Evolutionary conservation across 2,329 filamentous ascomycete species (phyloP).

Genomic region (Fusarium phyllophilum): DNA sequence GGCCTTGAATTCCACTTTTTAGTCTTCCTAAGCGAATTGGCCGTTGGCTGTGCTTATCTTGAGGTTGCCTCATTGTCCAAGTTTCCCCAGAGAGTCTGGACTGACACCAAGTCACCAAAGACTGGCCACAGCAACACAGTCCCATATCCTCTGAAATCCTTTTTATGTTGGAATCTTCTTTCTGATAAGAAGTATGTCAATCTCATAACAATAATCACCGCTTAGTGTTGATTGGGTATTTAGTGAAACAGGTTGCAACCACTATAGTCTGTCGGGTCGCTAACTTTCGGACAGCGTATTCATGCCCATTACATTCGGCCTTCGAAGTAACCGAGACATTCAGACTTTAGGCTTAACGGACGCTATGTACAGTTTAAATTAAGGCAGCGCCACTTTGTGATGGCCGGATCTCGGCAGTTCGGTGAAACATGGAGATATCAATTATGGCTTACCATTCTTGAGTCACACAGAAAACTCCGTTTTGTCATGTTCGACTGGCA

Average conservation of each 20-base stretch:
- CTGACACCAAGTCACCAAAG: not conserved
- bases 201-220: too few species aligned
- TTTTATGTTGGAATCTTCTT: not conserved
- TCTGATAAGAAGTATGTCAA: too few species aligned
- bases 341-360: not conserved
- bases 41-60: not conserved
- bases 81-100: not conserved
- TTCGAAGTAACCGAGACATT: not conserved
- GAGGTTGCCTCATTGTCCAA: not conserved
- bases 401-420: not conserved
- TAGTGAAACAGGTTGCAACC: not conserved
- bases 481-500: rapidly evolving
- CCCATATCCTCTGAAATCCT: not conserved
- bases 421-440: not conserved
- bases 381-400: not conserved
- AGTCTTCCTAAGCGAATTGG: not conserved
- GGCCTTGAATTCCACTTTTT: not conserved
- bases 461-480: too few species aligned
- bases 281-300: not conserved
- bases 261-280: not conserved
- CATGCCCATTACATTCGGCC: not conserved
- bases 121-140: not conserved
- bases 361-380: not conserved
- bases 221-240: not conserved
- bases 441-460: not conserved